Evolutionary conservation across 257 asterid species (phyloP), one percentile per base, ranked within the genome.

Genomic region (Nicotiana sylvestris): DNA sequence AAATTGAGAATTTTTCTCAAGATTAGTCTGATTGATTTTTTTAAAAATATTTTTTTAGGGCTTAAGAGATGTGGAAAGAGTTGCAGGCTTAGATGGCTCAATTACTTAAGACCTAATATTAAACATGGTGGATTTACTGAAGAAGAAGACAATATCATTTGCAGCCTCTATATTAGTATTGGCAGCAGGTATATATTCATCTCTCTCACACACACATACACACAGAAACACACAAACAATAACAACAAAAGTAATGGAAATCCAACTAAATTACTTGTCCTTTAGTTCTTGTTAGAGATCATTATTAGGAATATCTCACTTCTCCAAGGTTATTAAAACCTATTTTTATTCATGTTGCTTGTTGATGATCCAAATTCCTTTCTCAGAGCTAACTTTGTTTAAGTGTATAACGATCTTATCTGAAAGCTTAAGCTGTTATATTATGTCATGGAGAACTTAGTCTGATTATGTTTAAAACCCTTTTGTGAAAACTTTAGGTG

Each of bases 31-130:
- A 58, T 18, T 58, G 27, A 57, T 57, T 21, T 57, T 57, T 6
- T 2, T 2, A 16, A 58, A 21, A 18, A 6, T 58, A 18, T 6
- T 18, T 58, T 68, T 72, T 72, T 61, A 96, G 99, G 99, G 91
- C 88, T 96, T 46, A 96, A 91, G 94, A 88, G 99, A 86, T 96
- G 99, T 79, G 99, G 99, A 84, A 96, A 96, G 90, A 96, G 99
- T 84, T 95, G 99, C 87, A 90, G 99, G 64, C 86, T 95, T 21
- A 89, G 99, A 85, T 95, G 99, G 99, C 81, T 95, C 32, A 95
- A 95, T 87, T 95, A 95, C 85, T 85, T 95, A 83, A 85, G 99
- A 88, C 98, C 99, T 49, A 93, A 96, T 64, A 89, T 96, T 78
- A 96, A 91, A 82, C 99, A 96, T 81, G 99, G 99, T 56, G 98